A percentile compares a stretch with the other conserved stretches of the same genome.
Conservation (phyloP, 2,329 filamentous ascomycete genomes). For the Ophiosphaerella herpotricha region DNA sequence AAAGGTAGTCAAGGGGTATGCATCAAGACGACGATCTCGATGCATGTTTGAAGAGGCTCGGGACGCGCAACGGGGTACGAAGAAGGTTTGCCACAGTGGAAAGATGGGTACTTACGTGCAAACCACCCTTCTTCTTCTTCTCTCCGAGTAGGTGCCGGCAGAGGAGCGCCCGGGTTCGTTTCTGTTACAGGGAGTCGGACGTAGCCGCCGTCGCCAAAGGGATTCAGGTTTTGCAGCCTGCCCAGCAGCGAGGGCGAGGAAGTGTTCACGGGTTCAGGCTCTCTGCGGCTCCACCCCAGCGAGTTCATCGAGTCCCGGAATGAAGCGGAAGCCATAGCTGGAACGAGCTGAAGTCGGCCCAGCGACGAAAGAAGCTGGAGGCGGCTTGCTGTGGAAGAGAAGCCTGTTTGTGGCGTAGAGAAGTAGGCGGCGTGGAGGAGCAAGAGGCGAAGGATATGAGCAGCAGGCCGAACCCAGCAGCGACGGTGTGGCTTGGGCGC, state of each 20-base stretch:
- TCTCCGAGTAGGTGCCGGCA: slow-evolving; percentile 80
- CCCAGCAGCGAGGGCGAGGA: slow-evolving; percentile 75
- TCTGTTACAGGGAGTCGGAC: slow-evolving; percentile 88
- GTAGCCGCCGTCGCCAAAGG: slow-evolving; percentile 84
- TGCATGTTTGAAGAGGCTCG: slow-evolving; percentile 8
- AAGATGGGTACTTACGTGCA: slow-evolving; percentile 72
- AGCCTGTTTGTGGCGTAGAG: slow-evolving; percentile 20
- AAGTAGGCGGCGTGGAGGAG: slow-evolving; percentile 30
- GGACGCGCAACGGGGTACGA: slow-evolving; percentile 9
- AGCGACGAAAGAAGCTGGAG: neutral
- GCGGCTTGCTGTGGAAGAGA: slow-evolving; percentile 10
- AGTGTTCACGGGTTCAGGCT: slow-evolving; percentile 76
- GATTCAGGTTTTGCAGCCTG: slow-evolving; percentile 82
- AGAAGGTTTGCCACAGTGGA: slow-evolving; percentile 25
- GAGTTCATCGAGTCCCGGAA: slow-evolving; percentile 96
- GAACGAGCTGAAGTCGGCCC: slow-evolving; percentile 5
- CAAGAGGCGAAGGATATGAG: slow-evolving; percentile 42
- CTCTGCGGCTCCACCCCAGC: slow-evolving; percentile 88
- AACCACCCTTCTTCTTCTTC: slow-evolving; percentile 97
- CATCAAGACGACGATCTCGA: slow-evolving; percentile 8
- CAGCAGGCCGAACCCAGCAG: slow-evolving; percentile 12
- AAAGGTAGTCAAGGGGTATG: slow-evolving; percentile 16
- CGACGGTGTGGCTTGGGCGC: slow-evolving; percentile 11
- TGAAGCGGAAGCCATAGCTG: slow-evolving; percentile 77
- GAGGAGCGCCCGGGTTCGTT: slow-evolving; percentile 72